These are phyloP conservation scores for Alloteropsis semialata DNA, from an alignment of 176 grass and related monocot species.

Conservation along the genomic window DNA sequence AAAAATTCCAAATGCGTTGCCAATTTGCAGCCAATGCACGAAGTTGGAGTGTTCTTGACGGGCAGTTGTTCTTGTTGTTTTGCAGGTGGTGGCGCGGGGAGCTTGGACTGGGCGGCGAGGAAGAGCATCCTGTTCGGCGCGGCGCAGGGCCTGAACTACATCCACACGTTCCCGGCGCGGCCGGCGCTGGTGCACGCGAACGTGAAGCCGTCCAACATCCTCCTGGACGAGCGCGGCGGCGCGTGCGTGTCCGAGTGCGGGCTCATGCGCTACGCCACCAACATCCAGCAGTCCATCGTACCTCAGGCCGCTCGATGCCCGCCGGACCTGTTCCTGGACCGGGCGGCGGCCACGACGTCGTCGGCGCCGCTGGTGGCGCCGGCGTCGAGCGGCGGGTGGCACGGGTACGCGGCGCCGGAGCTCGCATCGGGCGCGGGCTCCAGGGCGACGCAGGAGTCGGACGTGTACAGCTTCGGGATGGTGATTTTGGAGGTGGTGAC, in stretches of 20 bases:
- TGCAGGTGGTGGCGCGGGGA: slow-evolving; percentile 21
- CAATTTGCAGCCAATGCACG: neutral
- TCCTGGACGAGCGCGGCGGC: slow-evolving; percentile 63
- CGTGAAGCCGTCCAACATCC: slow-evolving; percentile 82
- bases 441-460: slow-evolving; percentile 59
- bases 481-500: slow-evolving; percentile 53
- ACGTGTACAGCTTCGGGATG: slow-evolving; percentile 59
- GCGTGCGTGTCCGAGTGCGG: slow-evolving; percentile 73
- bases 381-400: slow-evolving; percentile 23
- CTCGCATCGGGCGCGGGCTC: slow-evolving; percentile 19
- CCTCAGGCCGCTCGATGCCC: slow-evolving; percentile 2
- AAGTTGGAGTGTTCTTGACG: neutral
- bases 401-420: slow-evolving; percentile 64
- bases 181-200: slow-evolving; percentile 59
- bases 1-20: too few species aligned
- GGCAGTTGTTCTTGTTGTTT: neutral
- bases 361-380: neutral
- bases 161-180: slow-evolving; percentile 59
- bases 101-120: slow-evolving; percentile 45
- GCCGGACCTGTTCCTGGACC: slow-evolving; percentile 30
- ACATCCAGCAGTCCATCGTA: slow-evolving; percentile 23
- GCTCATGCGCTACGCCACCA: slow-evolving; percentile 56
- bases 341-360: neutral
- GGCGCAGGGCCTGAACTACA: slow-evolving; percentile 63
- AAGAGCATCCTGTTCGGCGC: slow-evolving; percentile 51